Evolutionary conservation across 2,329 filamentous ascomycete species (phyloP), one percentile per base, ranked within the genome.

Genomic region (Rhynchosporium agropyri): DNA sequence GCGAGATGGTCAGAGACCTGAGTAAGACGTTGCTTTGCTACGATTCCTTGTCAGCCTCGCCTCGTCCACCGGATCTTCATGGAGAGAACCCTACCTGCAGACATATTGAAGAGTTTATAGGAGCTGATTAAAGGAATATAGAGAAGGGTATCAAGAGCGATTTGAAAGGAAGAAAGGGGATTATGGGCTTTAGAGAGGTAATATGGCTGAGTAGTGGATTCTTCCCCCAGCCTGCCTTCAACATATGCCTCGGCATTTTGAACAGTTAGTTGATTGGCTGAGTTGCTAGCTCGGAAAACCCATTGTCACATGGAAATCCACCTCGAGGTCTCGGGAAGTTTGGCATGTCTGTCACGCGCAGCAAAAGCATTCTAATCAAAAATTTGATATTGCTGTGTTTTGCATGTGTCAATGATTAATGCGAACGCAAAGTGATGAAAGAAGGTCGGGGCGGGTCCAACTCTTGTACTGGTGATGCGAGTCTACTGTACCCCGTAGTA

Each of bases 1-100:
- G 78, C 72, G 72, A 89, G 77, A 80, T 89, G 86, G 79, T 80
- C 81, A 66, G 84, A 85, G 71, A 89, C 81, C 72, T 87, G 84
- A 58, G 80, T 65, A 55, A 75, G 72, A 51, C 74, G 70, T 55
- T 70, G 67, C 56, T 73, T 69, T 67, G 73, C 74, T 75, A 50
- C 61, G 40, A 42, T 43, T 33, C 45, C 13, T 29, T 55, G 64
- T 73, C 63, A 73, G 70, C 65, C 45, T 68, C 48, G 58, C 49
- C 43, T 62, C 26, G 53, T 26, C 38, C 26, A 26, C 31, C 33
- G 6, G 31, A 45, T 10, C 50, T 29, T 28, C 10, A 26, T 53
- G 49, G 4, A 46, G 15, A 38, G n/a, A 28, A 20, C 58, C 68
- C 51, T 60, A 72, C 71, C 70, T 58, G 68, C 65, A 68, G 70